Percentiles rank a stretch among this genome's conserved stretches.
phyloP scores from a whole-genome alignment of 257 asterid species.

The Solanum corneliomulleri region DNA sequence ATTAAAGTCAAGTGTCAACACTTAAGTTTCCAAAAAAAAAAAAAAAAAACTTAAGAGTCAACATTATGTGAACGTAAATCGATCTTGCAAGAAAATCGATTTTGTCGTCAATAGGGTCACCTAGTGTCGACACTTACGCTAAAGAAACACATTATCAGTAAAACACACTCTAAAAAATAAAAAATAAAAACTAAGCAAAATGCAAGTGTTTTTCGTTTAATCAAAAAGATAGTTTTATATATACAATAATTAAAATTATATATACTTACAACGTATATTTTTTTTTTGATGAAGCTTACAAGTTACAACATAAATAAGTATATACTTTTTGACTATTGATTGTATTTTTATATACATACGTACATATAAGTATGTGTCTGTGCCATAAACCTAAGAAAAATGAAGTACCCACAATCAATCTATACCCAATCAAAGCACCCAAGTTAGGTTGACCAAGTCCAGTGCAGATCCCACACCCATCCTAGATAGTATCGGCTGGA shows the following conservation, averaged over 20 bases:
- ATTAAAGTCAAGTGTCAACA: not conserved
- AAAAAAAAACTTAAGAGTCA: not conserved
- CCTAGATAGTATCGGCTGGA: not conserved
- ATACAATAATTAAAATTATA: not conserved
- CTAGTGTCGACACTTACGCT: not conserved
- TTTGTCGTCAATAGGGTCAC: not conserved
- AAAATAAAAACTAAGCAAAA: too few species aligned
- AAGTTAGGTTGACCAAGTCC: not conserved
- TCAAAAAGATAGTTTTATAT: not conserved
- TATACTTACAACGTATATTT: not conserved
- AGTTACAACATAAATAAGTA: not conserved
- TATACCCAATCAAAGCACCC: not conserved
- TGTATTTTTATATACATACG: not conserved
- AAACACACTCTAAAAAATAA: not conserved
- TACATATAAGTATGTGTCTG: not conserved
- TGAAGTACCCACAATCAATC: not conserved
- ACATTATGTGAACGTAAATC: not conserved
- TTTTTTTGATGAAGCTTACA: not conserved
- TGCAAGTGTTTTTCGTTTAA: not conserved
- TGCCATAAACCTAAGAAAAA: not conserved
- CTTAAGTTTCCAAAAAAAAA: too few species aligned
- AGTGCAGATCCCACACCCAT: not conserved
- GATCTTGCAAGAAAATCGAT: not conserved
- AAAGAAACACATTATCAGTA: not conserved
- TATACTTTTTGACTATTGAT: not conserved